These are phyloP conservation scores for Diplodia mutila DNA, from an alignment of 2,329 filamentous ascomycete genomes.

Conservation along the genomic window DNA sequence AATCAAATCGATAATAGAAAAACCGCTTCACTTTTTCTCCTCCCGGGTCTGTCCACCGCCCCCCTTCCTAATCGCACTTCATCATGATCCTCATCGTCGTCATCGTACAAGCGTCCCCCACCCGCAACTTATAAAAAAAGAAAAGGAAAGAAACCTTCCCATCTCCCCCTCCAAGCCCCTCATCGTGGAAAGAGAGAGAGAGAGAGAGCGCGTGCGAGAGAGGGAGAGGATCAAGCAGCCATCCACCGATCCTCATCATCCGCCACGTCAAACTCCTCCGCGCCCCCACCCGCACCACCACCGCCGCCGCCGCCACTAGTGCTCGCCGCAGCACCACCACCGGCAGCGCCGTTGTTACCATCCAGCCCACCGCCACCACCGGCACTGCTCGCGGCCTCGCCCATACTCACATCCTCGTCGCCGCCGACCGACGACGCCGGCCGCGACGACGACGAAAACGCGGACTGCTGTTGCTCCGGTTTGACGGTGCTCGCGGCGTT, in stretches of 20 bases:
- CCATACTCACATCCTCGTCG: slow-evolving; percentile 11
- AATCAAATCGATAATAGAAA: too few relatives aligned
- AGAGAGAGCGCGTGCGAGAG: neutral
- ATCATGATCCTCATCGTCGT: too few relatives aligned
- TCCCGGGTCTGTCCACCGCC: too few relatives aligned
- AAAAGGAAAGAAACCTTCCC: too few relatives aligned
- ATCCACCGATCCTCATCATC: slow-evolving; percentile 54
- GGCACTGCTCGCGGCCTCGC: neutral
- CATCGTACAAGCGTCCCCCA: too few relatives aligned
- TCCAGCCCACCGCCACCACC: neutral
- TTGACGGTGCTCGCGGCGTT: neutral
- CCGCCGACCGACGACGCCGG: neutral
- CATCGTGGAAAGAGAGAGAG: neutral
- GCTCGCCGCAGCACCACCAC: too few relatives aligned
- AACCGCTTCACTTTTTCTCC: too few relatives aligned
- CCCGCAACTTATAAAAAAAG: too few relatives aligned
- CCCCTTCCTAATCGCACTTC: too few relatives aligned
- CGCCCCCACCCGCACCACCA: slow-evolving; percentile 28
- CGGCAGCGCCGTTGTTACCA: too few relatives aligned
- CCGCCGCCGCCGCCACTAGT: neutral
- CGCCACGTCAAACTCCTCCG: slow-evolving; percentile 55
- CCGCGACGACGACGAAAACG: neutral
- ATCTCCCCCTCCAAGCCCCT: neutral
- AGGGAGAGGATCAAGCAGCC: slow-evolving; percentile 18
- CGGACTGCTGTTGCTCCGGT: too few relatives aligned